These are phyloP conservation scores for Liquidambar formosana DNA, from an alignment of 164 flowering plant genomes.

Conservation along the genomic window DNA sequence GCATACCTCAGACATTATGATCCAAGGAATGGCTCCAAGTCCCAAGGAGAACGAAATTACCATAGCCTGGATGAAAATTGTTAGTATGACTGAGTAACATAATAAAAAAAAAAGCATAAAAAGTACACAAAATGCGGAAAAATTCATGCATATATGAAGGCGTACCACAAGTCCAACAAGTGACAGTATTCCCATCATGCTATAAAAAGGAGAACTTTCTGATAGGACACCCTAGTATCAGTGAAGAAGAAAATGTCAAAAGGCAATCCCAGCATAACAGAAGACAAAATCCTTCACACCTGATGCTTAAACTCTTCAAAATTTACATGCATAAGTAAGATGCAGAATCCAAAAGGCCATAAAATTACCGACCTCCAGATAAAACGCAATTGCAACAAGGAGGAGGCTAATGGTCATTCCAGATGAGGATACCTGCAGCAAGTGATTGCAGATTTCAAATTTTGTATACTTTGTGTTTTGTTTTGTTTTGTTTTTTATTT, in stretches of 20 bases:
- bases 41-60: slow-evolving; percentile 41
- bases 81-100: neutral
- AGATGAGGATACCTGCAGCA: slow-evolving; percentile 34
- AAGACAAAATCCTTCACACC: neutral
- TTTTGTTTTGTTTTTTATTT: neutral
- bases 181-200: slow-evolving; percentile 30
- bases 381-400: slow-evolving; percentile 45
- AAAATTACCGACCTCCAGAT: slow-evolving; percentile 30
- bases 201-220: slow-evolving; percentile 25
- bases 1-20: slow-evolving; percentile 53
- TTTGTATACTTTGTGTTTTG: neutral
- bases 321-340: neutral
- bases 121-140: neutral
- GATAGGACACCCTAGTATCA: slow-evolving; percentile 26
- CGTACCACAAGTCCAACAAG: slow-evolving; percentile 54
- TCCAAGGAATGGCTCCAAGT: slow-evolving; percentile 50
- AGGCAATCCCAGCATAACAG: neutral
- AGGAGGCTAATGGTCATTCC: slow-evolving; percentile 41
- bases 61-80: slow-evolving; percentile 22
- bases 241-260: slow-evolving; percentile 6
- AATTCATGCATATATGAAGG: neutral
- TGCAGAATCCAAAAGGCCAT: neutral
- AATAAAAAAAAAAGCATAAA: neutral
- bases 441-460: neutral
- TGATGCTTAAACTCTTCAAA: neutral